phyloP scores from a whole-genome alignment of 768 basidiomycete species.

The Cystobasidium ongulense region DNA sequence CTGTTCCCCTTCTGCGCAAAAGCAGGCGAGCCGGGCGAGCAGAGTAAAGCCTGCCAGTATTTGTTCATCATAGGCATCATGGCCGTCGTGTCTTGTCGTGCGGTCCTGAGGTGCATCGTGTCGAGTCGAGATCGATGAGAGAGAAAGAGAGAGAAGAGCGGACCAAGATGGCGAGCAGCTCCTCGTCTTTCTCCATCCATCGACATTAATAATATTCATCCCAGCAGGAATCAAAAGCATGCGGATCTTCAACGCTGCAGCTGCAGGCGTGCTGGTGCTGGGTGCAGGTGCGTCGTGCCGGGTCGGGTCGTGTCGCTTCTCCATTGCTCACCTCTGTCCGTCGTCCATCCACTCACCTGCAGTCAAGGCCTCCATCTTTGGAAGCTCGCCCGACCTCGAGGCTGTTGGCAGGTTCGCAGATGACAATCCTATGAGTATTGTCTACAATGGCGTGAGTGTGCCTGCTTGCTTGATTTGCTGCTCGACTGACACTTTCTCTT shows the following conservation, averaged over 20 bases:
- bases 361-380: constrained; percentile 26
- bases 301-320: not conserved
- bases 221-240: too few relatives aligned
- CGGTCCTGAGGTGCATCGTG: too few relatives aligned
- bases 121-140: not conserved
- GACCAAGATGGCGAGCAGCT: not conserved
- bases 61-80: not conserved
- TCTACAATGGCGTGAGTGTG: constrained; percentile 25
- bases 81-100: not conserved
- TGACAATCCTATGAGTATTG: constrained; percentile 22
- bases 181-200: not conserved
- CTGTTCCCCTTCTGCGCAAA: not conserved
- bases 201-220: too few relatives aligned
- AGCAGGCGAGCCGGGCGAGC: not conserved
- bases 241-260: not conserved
- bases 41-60: too few relatives aligned
- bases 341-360: not conserved
- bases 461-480: not conserved
- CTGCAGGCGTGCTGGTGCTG: not conserved
- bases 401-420: constrained; percentile 14
- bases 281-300: not conserved
- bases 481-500: not conserved
- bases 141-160: not conserved
- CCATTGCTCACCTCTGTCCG: not conserved
- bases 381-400: constrained; percentile 6